phyloP scores from a whole-genome alignment of 1,139 yeast genomes.

The Lodderomyces beijingensis region DNA sequence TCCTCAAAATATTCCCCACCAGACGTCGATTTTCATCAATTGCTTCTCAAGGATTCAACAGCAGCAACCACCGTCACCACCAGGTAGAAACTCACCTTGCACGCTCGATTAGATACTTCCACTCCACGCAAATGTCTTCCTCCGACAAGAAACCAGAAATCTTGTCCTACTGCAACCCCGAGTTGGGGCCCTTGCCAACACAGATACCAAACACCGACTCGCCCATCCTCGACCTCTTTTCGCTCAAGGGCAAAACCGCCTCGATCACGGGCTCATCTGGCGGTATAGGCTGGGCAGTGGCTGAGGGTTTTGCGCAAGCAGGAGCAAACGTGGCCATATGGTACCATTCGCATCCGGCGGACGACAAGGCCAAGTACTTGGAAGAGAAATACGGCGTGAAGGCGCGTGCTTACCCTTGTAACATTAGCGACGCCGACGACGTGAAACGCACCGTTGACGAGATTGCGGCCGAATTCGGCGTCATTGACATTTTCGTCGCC shows the following conservation, averaged over 20 bases:
- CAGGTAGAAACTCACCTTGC: too few relatives aligned
- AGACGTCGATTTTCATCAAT: too few relatives aligned
- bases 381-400: slow-evolving; percentile 24
- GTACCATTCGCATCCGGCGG: slow-evolving; percentile 34
- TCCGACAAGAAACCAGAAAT: slow-evolving; percentile 7
- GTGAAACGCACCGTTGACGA: slow-evolving; percentile 31
- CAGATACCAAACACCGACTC: slow-evolving; percentile 30
- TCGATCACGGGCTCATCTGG: slow-evolving; percentile 44
- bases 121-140: too few relatives aligned
- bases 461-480: slow-evolving; percentile 32
- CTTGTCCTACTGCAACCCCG: slow-evolving; percentile 22
- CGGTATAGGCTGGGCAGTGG: slow-evolving; percentile 43
- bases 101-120: too few relatives aligned
- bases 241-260: slow-evolving; percentile 34
- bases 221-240: slow-evolving; percentile 35
- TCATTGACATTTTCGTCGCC: slow-evolving; percentile 49
- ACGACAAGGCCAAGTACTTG: slow-evolving; percentile 23
- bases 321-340: slow-evolving; percentile 42
- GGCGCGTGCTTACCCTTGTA: slow-evolving; percentile 34
- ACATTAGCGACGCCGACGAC: slow-evolving; percentile 37
- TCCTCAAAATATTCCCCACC: too few relatives aligned
- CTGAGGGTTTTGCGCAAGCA: slow-evolving; percentile 45
- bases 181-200: slow-evolving; percentile 39
- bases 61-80: too few relatives aligned
- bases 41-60: too few relatives aligned